A percentile compares a stretch with the other conserved stretches of the same genome.
These are phyloP conservation scores for Collybia mongolica DNA, from an alignment of 768 basidiomycete genomes.

Conservation along the genomic window DNA sequence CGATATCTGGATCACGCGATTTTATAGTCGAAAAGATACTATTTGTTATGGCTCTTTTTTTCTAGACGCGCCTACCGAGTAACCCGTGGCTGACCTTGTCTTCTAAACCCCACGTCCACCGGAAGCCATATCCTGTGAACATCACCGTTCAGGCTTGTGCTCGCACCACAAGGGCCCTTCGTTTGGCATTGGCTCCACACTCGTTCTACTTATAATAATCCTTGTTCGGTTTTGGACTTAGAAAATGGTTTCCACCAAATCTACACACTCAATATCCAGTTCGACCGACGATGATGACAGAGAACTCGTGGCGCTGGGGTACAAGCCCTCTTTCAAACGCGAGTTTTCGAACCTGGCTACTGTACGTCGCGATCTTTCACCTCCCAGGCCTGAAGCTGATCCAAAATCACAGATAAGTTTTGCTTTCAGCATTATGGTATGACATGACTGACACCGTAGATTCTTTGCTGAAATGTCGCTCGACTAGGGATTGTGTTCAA, in stretches of 20 bases:
- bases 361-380: constrained; percentile 32
- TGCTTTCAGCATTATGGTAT: constrained; percentile 76
- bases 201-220: no score
- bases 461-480: neutral
- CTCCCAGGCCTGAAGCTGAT: neutral
- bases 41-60: no score
- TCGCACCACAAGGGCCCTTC: no score
- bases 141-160: no score
- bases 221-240: constrained; percentile 1
- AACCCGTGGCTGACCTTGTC: no score
- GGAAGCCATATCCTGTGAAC: no score
- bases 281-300: constrained; percentile 56
- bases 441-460: neutral
- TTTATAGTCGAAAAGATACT: no score
- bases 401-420: constrained; percentile 54
- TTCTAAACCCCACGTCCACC: no score
- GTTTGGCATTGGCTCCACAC: no score
- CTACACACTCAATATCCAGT: constrained; percentile 17
- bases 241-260: constrained; percentile 12
- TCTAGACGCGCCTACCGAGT: no score
- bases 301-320: constrained; percentile 64
- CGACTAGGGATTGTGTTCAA: constrained; percentile 65
- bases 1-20: no score
- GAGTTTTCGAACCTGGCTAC: constrained; percentile 86
- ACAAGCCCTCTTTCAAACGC: constrained; percentile 78